A percentile compares a stretch with the other conserved stretches of the same genome.
These are phyloP conservation scores for Elaphomyces granulatus DNA, from an alignment of 495 filamentous ascomycete genomes.

Conservation along the genomic window DNA sequence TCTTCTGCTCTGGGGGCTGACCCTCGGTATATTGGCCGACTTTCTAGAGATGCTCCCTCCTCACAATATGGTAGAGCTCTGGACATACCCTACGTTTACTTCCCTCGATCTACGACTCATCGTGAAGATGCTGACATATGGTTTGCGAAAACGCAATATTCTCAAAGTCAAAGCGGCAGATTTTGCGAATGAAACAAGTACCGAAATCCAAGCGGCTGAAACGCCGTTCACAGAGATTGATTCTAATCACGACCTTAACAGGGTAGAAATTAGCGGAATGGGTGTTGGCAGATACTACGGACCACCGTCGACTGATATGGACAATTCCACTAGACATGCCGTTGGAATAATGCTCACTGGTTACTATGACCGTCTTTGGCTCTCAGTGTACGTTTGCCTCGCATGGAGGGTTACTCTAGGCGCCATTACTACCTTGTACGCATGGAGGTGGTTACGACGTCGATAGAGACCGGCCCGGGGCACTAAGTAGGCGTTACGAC, in stretches of 20 bases:
- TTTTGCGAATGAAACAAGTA: conserved; percentile 26
- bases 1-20: conserved; percentile 63
- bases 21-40: conserved; percentile 56
- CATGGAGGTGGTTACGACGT: conserved; percentile 20
- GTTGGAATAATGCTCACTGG: conserved; percentile 52
- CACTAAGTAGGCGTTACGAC: no score
- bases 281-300: conserved; percentile 33
- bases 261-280: conserved; percentile 33
- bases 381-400: conserved; percentile 40
- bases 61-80: conserved; percentile 44
- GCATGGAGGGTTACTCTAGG: conserved; percentile 26
- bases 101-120: conserved; percentile 45
- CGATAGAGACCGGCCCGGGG: no score
- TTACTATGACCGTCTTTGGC: conserved; percentile 50
- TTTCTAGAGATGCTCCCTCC: conserved; percentile 57
- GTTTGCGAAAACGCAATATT: conserved; percentile 42
- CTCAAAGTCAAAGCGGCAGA: conserved; percentile 24
- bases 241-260: conserved; percentile 19
- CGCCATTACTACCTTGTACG: conserved; percentile 19
- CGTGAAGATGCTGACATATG: conserved; percentile 46
- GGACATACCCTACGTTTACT: conserved; percentile 64
- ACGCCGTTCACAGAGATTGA: conserved; percentile 7
- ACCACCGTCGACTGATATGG: conserved; percentile 13
- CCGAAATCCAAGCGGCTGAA: conserved; percentile 30
- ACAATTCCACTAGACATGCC: conserved; percentile 24